Percentiles rank a stretch among this genome's conserved stretches.
phyloP scores from a whole-genome alignment of 352 stramenopile species.

The Pythium aphanidermatum region DNA sequence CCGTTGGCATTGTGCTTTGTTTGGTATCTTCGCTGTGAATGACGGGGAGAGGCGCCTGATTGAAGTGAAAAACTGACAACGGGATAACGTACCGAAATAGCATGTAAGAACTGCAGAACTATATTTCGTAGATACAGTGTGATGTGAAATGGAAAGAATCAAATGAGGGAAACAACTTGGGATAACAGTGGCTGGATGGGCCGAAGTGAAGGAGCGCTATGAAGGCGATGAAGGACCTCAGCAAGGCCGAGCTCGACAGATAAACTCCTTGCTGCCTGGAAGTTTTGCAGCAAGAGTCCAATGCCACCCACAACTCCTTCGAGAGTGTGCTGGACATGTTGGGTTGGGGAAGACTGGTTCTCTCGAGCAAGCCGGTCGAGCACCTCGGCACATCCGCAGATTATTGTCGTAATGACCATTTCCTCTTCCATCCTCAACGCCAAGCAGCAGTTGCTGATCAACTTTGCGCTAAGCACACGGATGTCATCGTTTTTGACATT shows the following conservation, averaged over 20 bases:
- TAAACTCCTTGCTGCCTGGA: slow-evolving; percentile 47
- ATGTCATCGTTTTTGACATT: slow-evolving; percentile 24
- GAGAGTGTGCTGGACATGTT: slow-evolving; percentile 34
- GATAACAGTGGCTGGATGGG: slow-evolving; percentile 49
- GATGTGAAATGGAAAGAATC: background rate
- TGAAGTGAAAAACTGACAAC: too few species aligned
- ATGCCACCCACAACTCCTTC: slow-evolving; percentile 61
- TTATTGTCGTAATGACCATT: slow-evolving; percentile 57
- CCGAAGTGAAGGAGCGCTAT: slow-evolving; percentile 28
- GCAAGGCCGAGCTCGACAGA: slow-evolving; percentile 57
- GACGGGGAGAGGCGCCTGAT: too few species aligned
- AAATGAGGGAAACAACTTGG: slow-evolving; percentile 62
- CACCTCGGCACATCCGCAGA: slow-evolving; percentile 63
- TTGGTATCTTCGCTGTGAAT: too few species aligned
- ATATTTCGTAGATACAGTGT: slow-evolving; percentile 11
- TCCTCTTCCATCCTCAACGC: slow-evolving; percentile 62
- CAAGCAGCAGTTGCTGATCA: slow-evolving; percentile 72
- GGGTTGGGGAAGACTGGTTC: slow-evolving; percentile 14
- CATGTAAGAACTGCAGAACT: too few species aligned
- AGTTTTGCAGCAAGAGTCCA: slow-evolving; percentile 55
- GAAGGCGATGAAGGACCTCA: slow-evolving; percentile 55
- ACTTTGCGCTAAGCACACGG: slow-evolving; percentile 44
- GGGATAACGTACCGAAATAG: too few species aligned
- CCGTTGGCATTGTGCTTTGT: slow-evolving; percentile 14
- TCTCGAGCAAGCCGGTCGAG: slow-evolving; percentile 51